Percentiles rank a stretch among this genome's conserved stretches.
Conservation (phyloP, 257 asterid species). For the Solanum habrochaites region DNA sequence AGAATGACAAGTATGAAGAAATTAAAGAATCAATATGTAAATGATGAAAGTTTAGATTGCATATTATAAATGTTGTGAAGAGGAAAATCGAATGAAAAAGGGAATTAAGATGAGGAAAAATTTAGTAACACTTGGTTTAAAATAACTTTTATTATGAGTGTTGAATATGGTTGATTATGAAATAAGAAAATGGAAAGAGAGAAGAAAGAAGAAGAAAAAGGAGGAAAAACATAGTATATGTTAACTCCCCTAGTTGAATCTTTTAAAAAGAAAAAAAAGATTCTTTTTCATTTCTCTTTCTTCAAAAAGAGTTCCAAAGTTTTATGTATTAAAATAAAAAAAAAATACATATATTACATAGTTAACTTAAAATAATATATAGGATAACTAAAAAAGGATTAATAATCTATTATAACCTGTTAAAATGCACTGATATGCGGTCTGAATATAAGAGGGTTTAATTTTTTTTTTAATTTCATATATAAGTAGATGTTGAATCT, state of each 20-base stretch:
- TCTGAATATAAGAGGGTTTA: rapidly evolving
- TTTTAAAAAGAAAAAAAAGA: background rate
- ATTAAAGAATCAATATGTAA: background rate
- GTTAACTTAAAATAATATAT: background rate
- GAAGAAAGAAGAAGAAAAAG: background rate
- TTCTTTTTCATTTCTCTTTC: background rate
- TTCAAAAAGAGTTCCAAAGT: background rate
- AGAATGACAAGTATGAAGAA: background rate
- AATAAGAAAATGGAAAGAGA: background rate
- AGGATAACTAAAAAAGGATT: background rate
- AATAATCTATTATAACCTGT: background rate
- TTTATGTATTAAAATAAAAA: no score
- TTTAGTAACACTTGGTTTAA: background rate
- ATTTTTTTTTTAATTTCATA: background rate
- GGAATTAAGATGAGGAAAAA: background rate
- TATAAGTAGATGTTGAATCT: background rate
- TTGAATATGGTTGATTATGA: background rate
- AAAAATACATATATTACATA: background rate
- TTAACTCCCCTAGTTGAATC: background rate
- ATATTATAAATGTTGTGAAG: background rate
- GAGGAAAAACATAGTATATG: background rate
- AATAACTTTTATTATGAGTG: background rate
- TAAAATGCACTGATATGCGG: background rate
- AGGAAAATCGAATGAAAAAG: background rate
- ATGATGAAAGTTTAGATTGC: background rate